A percentile compares a stretch with the other conserved stretches of the same genome.
These are phyloP conservation scores for Ophiocordyceps unilateralis DNA, from an alignment of 2,329 filamentous ascomycete species.

Conservation along the genomic window DNA sequence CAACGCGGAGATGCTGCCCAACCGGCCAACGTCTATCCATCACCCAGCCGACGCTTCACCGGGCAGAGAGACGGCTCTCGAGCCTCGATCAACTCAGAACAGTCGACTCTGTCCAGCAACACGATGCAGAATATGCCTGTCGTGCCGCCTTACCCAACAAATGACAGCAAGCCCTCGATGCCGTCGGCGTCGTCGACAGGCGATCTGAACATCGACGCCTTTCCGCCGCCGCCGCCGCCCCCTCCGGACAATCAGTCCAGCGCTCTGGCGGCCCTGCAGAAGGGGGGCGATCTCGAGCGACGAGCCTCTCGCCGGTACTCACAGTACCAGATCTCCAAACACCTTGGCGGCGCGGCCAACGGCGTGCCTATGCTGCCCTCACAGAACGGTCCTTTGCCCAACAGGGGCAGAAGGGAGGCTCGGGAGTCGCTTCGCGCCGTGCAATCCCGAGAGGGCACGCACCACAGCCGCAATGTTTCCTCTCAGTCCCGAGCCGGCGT, in stretches of 20 bases:
- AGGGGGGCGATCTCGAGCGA: slow-evolving; percentile 81
- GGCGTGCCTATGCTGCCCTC: slow-evolving; percentile 76
- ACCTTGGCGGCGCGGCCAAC: slow-evolving; percentile 63
- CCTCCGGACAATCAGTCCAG: slow-evolving; percentile 67
- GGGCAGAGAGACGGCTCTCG: slow-evolving; percentile 33
- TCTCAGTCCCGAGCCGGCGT: slow-evolving; percentile 21
- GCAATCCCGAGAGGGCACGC: slow-evolving; percentile 33
- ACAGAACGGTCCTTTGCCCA: slow-evolving; percentile 69
- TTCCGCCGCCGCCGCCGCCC: slow-evolving; percentile 51
- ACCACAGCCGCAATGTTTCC: slow-evolving; percentile 31
- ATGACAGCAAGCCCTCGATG: slow-evolving; percentile 29
- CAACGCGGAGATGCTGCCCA: slow-evolving; percentile 14
- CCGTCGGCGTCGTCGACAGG: slow-evolving; percentile 20
- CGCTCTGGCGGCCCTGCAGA: slow-evolving; percentile 76
- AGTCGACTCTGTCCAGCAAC: slow-evolving; percentile 54
- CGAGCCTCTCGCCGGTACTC: slow-evolving; percentile 88
- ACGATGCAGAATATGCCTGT: slow-evolving; percentile 63
- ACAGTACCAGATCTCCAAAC: slow-evolving; percentile 91
- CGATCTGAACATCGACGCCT: slow-evolving; percentile 43
- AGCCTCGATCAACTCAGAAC: slow-evolving; percentile 33
- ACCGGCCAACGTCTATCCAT: slow-evolving; percentile 16
- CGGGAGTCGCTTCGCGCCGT: slow-evolving; percentile 67
- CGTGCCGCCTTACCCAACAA: slow-evolving; percentile 51
- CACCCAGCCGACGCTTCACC: slow-evolving; percentile 30
- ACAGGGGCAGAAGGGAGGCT: slow-evolving; percentile 61